Evolutionary conservation across 1,284 basidiomycete genomes (phyloP).

Genomic region (Ustilago tritici): DNA sequence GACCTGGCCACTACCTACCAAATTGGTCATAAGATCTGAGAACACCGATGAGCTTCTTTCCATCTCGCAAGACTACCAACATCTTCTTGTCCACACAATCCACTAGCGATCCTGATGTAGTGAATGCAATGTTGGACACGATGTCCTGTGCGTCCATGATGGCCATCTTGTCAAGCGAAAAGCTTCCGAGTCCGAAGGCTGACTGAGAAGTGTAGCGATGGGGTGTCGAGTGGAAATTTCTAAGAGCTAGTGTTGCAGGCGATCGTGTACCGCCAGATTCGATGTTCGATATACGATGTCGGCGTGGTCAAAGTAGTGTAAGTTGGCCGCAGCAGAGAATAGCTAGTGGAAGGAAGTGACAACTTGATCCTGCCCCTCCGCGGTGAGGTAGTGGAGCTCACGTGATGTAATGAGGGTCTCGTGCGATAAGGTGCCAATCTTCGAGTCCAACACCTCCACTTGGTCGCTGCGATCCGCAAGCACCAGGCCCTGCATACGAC

Average conservation of each 20-base stretch:
- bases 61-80: constrained; percentile 94
- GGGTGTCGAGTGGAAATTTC: too few species aligned
- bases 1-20: constrained; percentile 75
- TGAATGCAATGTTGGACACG: constrained; percentile 67
- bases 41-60: constrained; percentile 94
- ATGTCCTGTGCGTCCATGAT: constrained; percentile 66
- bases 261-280: too few species aligned
- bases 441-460: constrained; percentile 38
- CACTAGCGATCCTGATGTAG: constrained; percentile 67
- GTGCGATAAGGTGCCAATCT: constrained; percentile 19
- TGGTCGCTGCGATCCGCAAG: not conserved
- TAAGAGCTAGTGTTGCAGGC: too few species aligned
- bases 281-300: too few species aligned
- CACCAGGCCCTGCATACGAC: constrained; percentile 2
- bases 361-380: constrained; percentile 1
- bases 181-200: not conserved
- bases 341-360: not conserved
- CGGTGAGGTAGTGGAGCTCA: constrained; percentile 14
- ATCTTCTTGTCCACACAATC: constrained; percentile 80
- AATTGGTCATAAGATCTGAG: constrained; percentile 98
- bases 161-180: not conserved
- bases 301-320: too few species aligned
- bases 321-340: too few species aligned
- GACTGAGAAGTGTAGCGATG: too few species aligned
- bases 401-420: constrained; percentile 18